A percentile compares a stretch with the other conserved stretches of the same genome.
phyloP scores from a whole-genome alignment of 257 asterid species.

The Echium plantagineum region DNA sequence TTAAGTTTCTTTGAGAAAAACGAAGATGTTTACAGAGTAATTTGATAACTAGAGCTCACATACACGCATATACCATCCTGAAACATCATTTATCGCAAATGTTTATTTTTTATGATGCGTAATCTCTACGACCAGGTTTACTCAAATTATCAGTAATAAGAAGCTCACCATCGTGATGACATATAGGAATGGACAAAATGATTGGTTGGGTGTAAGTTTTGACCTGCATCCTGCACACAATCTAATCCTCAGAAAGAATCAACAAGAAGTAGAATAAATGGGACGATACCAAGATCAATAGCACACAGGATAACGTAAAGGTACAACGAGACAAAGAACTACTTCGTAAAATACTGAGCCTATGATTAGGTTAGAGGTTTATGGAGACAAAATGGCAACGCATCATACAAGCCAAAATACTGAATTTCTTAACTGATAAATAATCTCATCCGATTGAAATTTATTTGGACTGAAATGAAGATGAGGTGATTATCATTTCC shows the following conservation, averaged over 20 bases:
- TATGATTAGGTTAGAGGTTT: neutral
- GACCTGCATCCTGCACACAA: constrained; percentile 88
- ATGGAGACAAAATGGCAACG: neutral
- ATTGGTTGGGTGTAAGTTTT: constrained; percentile 73
- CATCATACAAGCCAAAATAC: neutral
- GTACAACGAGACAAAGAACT: neutral
- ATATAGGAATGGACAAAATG: constrained; percentile 76
- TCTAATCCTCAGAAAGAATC: constrained; percentile 1
- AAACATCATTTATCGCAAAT: neutral
- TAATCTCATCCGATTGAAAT: neutral
- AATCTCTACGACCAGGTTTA: neutral
- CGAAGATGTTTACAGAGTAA: neutral
- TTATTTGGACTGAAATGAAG: no score
- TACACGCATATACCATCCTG: neutral
- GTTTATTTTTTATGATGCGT: neutral
- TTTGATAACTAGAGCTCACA: neutral
- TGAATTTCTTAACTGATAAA: no score
- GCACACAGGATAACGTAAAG: neutral
- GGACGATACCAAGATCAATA: neutral
- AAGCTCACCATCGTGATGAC: constrained; percentile 76
- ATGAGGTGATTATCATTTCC: neutral
- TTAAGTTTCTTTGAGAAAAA: neutral
- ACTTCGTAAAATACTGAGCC: neutral
- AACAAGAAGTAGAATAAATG: neutral
- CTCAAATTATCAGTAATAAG: neutral